These are phyloP conservation scores for Fusarium pseudoanthophilum DNA, from an alignment of 2,329 filamentous ascomycete species.

Conservation along the genomic window DNA sequence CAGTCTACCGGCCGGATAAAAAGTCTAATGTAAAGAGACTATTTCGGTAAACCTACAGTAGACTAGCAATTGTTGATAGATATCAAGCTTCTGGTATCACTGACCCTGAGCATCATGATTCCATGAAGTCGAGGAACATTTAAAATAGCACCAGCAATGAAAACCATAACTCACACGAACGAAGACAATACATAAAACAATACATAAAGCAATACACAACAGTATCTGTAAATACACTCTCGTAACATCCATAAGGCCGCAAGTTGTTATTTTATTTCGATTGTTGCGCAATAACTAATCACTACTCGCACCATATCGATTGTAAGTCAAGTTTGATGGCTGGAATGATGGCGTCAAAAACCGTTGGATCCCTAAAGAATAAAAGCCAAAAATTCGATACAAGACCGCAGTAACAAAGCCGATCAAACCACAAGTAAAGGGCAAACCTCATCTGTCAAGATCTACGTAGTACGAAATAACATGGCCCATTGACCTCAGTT, in stretches of 20 bases:
- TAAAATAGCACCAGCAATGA: fast-evolving
- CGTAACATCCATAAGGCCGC: neutral
- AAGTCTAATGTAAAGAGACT: no score
- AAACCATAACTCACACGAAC: neutral
- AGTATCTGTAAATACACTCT: neutral
- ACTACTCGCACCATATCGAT: no score
- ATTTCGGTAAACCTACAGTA: neutral
- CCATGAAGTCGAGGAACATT: fast-evolving
- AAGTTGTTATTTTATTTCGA: neutral
- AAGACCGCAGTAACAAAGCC: no score
- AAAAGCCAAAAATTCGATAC: neutral
- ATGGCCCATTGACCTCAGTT: neutral
- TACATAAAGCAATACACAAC: neutral
- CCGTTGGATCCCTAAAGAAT: neutral
- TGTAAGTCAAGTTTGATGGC: neutral
- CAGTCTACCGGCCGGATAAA: no score
- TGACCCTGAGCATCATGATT: fast-evolving
- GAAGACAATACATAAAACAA: no score
- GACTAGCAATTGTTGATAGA: neutral
- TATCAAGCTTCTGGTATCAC: neutral
- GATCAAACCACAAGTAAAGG: neutral
- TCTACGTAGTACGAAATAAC: neutral
- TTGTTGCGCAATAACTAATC: neutral
- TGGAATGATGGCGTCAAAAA: conserved; percentile 10
- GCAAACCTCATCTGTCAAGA: neutral